Base-by-base conservation (phyloP, 768 basidiomycete species). In the Tricholoma sp. region DNA sequence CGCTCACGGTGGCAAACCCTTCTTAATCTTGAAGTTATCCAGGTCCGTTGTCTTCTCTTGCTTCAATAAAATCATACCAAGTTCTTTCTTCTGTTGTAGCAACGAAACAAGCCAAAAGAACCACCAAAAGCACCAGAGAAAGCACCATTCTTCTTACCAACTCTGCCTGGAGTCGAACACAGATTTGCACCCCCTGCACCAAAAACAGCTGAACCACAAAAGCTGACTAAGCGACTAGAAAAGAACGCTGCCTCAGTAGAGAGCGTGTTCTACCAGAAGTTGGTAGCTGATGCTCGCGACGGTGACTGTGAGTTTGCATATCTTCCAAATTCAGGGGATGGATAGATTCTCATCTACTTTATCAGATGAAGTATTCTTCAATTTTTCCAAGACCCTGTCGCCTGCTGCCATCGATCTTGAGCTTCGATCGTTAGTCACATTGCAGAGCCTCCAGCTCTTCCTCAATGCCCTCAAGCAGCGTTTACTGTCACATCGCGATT, bases 81-180 rank as follows among this genome's bases (percentile, higher is more conserved):
- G 37, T 47, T 53, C 10, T 45, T 17, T 15, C 41, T n/a, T n/a
- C 29, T 31, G 17, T 8, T 49, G 15, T 58, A 96, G 89, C 88
- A 90, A 80, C 86, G 97, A 54, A 98, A 98, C 69, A 97, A 95
- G 76, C 94, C 97, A 11, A 94, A 89, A 70, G 95, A 97, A 60
- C 84, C 94, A 0, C 94, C 94, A 6, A 98, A 98, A 71, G 89
- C 88, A 24, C 92, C 93, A 11, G 96, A 98, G 72, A 83, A 92
- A 57, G 96, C 94, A 1, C 97, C 97, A 0, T 99, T 99, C 78
- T 99, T 98, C 78, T 76, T 99, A 13, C 97, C 96, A 18, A 93
- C 94, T 1, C 72, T 98, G 10, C 88, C 90, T 4, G 96, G 94
- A 9, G 82, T 94, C 10, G 92, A 95, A 56, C 79, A 84, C 15